Evolutionary conservation across 1,284 basidiomycete species (phyloP), one percentile per base, ranked within the genome.

Genomic region (Moesziomyces sp.): DNA sequence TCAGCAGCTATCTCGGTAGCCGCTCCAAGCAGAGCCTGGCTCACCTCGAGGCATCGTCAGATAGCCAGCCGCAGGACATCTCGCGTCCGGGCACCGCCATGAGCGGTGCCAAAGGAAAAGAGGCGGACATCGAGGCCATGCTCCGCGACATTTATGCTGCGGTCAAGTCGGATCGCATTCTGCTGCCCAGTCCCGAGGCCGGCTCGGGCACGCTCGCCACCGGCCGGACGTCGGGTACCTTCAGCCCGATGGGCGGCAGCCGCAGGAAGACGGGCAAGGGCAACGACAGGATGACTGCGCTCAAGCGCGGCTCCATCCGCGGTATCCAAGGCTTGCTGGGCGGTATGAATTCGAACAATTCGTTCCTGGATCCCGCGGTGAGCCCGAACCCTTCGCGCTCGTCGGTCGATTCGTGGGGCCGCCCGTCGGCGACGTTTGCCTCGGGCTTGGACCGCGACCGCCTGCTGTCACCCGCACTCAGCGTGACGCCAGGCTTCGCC

Each of bases 61-160:
- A 69, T 21, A 52, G 46, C 6, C 49, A 26, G 38, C 52, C 46
- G 11, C 50, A 44, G 28, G 58, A 61, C 16, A 44, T 23, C 13
- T 52, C 48, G 35, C 52, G 56, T 8, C 59, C 59, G 0, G 59
- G 48, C 3, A 58, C 66, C 16, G 55, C 52, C 6, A 42, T 57
- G 21, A 62, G 59, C 40, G 56, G 59, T 13, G 19, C 52, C 43
- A 73, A 53, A 38, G 51, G 46, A n/a, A 73, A 51, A 19, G 59
- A 73, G 33, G 52, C 50, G 14, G 60, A 73, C 40, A 56, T 73
- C 18, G 70, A 73, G 45, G 35, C 19, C 28, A 38, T 65, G 50
- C 60, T 73, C 6, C 57, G 94, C 91, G 96, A 99, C 80, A 97
- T 99, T 87, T 99, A 95, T 86, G 88, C 88, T 64, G 91, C 93